phyloP scores from a whole-genome alignment of 2,329 filamentous ascomycete genomes.

The Malbranchea zuffiana region DNA sequence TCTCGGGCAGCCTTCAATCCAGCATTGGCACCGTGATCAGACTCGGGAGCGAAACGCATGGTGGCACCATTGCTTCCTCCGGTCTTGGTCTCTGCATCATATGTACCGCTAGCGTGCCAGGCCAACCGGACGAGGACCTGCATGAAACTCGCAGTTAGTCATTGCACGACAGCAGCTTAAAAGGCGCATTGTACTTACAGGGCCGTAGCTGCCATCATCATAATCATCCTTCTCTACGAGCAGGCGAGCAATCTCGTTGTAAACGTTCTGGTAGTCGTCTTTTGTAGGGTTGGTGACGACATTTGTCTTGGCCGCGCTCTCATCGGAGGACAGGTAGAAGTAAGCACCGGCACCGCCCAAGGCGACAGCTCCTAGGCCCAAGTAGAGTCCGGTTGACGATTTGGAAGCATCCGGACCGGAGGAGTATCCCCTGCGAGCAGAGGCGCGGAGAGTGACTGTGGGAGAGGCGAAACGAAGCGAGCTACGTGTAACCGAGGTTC shows the following conservation, averaged over 20 bases:
- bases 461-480: constrained; percentile 48
- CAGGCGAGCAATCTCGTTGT: constrained; percentile 68
- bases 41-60: constrained; percentile 88
- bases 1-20: constrained; percentile 76
- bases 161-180: background rate
- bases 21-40: constrained; percentile 85
- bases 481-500: constrained; percentile 33
- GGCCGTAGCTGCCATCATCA: constrained; percentile 92
- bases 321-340: constrained; percentile 49
- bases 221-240: constrained; percentile 89
- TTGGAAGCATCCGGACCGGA: constrained; percentile 46
- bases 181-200: constrained; percentile 38
- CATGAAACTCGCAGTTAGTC: constrained; percentile 6
- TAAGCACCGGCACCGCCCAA: constrained; percentile 56
- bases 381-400: constrained; percentile 44
- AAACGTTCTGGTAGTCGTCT: constrained; percentile 91
- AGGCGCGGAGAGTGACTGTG: constrained; percentile 60
- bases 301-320: constrained; percentile 37
- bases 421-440: constrained; percentile 69
- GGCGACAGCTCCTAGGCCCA: constrained; percentile 47
- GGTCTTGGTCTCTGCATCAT: constrained; percentile 74
- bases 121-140: constrained; percentile 70
- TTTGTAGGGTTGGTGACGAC: constrained; percentile 61
- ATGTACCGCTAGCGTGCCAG: constrained; percentile 92
- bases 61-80: constrained; percentile 94